phyloP scores from a whole-genome alignment of 768 basidiomycete genomes.

The Dioszegia aurantiaca region DNA sequence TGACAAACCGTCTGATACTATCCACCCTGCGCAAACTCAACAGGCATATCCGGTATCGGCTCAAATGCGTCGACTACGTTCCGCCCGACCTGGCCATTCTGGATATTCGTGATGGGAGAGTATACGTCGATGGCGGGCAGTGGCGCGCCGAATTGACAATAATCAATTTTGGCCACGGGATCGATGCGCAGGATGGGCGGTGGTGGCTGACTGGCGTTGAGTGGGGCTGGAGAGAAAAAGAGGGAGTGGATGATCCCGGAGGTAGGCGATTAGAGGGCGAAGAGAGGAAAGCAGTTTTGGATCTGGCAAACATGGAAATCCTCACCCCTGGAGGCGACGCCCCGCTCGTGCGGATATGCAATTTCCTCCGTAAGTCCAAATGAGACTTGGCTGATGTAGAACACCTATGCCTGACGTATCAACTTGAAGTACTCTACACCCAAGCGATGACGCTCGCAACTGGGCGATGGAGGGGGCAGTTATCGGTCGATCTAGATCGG shows the following conservation, averaged over 20 bases:
- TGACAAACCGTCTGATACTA: slow-evolving; percentile 66
- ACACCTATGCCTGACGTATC: slow-evolving; percentile 64
- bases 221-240: slow-evolving; percentile 69
- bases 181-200: slow-evolving; percentile 50
- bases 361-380: slow-evolving; percentile 72
- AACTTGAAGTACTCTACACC: slow-evolving; percentile 70
- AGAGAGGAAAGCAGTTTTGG: slow-evolving; percentile 38
- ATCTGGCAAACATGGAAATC: slow-evolving; percentile 36
- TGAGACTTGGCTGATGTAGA: not conserved
- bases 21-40: slow-evolving; percentile 71
- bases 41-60: slow-evolving; percentile 70
- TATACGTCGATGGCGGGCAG: slow-evolving; percentile 57
- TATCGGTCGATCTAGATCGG: slow-evolving; percentile 67
- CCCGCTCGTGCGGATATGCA: slow-evolving; percentile 78
- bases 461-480: slow-evolving; percentile 49
- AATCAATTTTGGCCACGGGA: slow-evolving; percentile 22
- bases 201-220: slow-evolving; percentile 76
- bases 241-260: slow-evolving; percentile 71
- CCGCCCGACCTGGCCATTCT: slow-evolving; percentile 65
- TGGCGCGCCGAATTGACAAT: slow-evolving; percentile 35
- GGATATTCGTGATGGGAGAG: slow-evolving; percentile 48
- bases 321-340: slow-evolving; percentile 57
- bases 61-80: slow-evolving; percentile 73
- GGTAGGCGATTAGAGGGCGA: slow-evolving; percentile 50
- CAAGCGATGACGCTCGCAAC: slow-evolving; percentile 41